Base-by-base conservation (phyloP, 805 yeast species). In the Cyberlindnera japonica region DNA sequence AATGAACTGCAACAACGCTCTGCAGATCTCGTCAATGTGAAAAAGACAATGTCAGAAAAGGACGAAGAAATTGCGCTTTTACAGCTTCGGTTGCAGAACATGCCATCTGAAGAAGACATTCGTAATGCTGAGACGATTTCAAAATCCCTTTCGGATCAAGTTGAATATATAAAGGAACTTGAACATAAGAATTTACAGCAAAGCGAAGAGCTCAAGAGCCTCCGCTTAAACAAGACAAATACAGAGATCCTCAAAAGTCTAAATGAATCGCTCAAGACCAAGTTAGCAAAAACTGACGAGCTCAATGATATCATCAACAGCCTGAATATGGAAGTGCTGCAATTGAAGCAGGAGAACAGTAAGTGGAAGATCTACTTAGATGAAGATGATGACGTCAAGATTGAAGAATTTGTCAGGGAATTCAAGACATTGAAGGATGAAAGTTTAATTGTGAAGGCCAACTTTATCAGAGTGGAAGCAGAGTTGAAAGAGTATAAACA, bases 211-310 rank as follows among this genome's bases (percentile, higher is more conserved):
- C 67, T 82, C 41, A 70, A 71, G 45, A 63, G 66, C 9, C 62
- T 77, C 18, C 74, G 74, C 45, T 60, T 73, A 44, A 67, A 68
- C 43, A 65, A 75, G 44, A 58, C 61, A 21, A 69, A 74, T 19
- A 57, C 61, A 6, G 83, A 77, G 49, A 53, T 81, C 9, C 59
- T 81, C 24, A 75, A 71, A 48, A 81, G 76, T 46, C 83, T 81
- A 45, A 79, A 75, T 40, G 46, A 54, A 0, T 50, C 71, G 0
- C 55, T 81, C 24, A 54, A 59, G 17, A 58, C 63, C 15, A 71
- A 70, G 43, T 33, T 79, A 15, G 41, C 51, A 3, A 48, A 53
- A 9, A 54, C 73, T 33, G 74, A 72, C 21, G 57, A 54, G 2
- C 49, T 74, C 4, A 73, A 77, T 43, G 68, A 67, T 30, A 67